A percentile compares a stretch with the other conserved stretches of the same genome.
Evolutionary conservation across 1,284 basidiomycete species (phyloP).

Genomic region (Rhizoctonia solani): DNA sequence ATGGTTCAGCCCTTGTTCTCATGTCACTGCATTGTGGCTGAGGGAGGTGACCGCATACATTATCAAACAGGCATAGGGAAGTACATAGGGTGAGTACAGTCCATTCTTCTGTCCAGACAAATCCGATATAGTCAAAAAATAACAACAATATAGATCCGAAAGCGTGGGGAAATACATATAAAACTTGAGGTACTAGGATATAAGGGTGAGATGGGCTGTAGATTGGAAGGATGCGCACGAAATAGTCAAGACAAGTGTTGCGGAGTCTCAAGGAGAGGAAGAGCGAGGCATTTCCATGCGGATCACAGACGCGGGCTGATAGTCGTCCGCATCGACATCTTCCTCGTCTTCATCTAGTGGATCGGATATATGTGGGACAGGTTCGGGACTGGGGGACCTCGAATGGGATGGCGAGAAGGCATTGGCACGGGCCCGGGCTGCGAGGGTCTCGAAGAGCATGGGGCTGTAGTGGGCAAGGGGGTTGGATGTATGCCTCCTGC

Average conservation of each 20-base stretch:
- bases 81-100: slow-evolving; percentile 34
- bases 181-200: not conserved
- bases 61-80: slow-evolving; percentile 7
- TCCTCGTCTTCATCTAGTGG: slow-evolving; percentile 14
- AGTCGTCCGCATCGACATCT: slow-evolving; percentile 18
- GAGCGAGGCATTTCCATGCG: slow-evolving; percentile 30
- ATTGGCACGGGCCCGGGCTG: slow-evolving; percentile 22
- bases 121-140: slow-evolving; percentile 14
- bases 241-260: not conserved
- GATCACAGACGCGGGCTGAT: slow-evolving; percentile 14
- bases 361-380: slow-evolving; percentile 1
- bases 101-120: slow-evolving; percentile 11
- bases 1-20: not conserved
- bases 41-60: slow-evolving; percentile 5
- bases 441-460: slow-evolving; percentile 24
- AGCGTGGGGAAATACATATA: slow-evolving; percentile 29
- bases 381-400: slow-evolving; percentile 13
- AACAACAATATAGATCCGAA: slow-evolving; percentile 27
- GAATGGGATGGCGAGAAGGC: slow-evolving; percentile 22
- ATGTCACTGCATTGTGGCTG: too few relatives aligned
- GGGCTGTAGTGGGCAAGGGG: slow-evolving; percentile 32
- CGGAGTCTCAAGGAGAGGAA: not conserved
- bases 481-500: slow-evolving; percentile 24
- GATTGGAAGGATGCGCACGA: not conserved
- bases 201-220: slow-evolving; percentile 3